These are phyloP conservation scores for Microbotryum violaceum DNA, from an alignment of 1,284 basidiomycete genomes.

Conservation along the genomic window DNA sequence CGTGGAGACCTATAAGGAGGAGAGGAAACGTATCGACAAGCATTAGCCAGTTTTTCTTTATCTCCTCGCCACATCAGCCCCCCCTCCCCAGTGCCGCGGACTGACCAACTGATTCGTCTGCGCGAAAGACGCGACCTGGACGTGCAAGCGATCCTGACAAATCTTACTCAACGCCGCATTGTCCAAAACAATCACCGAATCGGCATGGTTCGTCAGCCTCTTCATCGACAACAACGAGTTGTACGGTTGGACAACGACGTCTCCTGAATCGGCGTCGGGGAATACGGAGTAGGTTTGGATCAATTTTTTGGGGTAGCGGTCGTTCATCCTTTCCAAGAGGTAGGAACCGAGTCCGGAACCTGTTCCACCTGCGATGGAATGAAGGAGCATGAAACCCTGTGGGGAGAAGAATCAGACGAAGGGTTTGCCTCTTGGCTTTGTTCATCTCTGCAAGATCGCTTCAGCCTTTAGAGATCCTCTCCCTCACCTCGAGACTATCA, in stretches of 20 bases:
- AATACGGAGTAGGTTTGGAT: conserved; percentile 99
- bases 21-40: not conserved
- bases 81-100: not conserved
- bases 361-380: conserved; percentile 97
- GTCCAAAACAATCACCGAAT: conserved; percentile 94
- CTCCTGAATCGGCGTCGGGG: conserved; percentile 72
- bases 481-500: conserved; percentile 83
- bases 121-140: conserved; percentile 84
- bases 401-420: not conserved
- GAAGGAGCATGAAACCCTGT: conserved; percentile 98
- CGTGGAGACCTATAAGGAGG: conserved; percentile 62
- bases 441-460: not conserved
- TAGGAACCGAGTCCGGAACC: conserved; percentile 97
- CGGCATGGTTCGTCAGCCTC: conserved; percentile 89
- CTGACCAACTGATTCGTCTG: conserved; percentile 88
- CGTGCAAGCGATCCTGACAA: conserved; percentile 56
- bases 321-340: conserved; percentile 88
- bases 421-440: conserved; percentile 1
- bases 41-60: not conserved
- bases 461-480: not conserved
- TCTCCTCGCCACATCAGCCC: not conserved
- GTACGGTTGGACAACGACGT: conserved; percentile 97
- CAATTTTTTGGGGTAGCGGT: conserved; percentile 97
- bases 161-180: conserved; percentile 92
- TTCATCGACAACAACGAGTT: conserved; percentile 92